These are phyloP conservation scores for Medicago lupulina DNA, from an alignment of 306 rosid genomes.

Conservation along the genomic window DNA sequence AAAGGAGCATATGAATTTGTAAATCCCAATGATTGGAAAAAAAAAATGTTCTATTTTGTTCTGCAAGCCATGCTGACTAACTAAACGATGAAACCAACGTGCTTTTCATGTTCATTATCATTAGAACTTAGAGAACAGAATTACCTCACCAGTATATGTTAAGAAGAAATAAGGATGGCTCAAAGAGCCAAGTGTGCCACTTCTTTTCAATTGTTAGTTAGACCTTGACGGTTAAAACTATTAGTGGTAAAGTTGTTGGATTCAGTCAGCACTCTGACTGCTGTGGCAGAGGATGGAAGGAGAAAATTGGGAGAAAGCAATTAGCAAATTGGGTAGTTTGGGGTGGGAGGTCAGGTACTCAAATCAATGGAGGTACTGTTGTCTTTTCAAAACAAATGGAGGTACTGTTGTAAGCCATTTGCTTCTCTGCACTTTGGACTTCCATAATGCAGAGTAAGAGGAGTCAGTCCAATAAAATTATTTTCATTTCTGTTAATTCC, in stretches of 20 bases:
- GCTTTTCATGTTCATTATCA: constrained; percentile 7
- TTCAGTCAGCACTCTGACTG: constrained; percentile 4
- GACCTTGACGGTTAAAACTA: not conserved
- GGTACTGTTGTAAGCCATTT: constrained; percentile 11
- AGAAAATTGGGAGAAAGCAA: constrained; percentile 1
- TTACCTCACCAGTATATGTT: not conserved
- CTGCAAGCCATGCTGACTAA: constrained; percentile 10
- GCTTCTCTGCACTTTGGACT: constrained; percentile 10
- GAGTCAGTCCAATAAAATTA: not conserved
- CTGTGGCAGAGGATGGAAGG: constrained; percentile 14
- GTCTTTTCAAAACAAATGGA: too few species aligned
- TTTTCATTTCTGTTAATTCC: not conserved
- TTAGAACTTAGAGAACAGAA: constrained; percentile 9
- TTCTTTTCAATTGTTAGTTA: constrained; percentile 2
- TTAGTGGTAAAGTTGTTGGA: not conserved
- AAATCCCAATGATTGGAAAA: constrained; percentile 6
- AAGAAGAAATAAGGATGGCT: constrained; percentile 7
- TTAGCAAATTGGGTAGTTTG: not conserved
- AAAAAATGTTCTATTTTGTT: not conserved
- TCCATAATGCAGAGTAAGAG: constrained; percentile 7
- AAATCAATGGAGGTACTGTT: constrained; percentile 20
- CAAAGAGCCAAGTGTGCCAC: not conserved
- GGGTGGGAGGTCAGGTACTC: constrained; percentile 16
- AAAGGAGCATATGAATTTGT: constrained; percentile 3
- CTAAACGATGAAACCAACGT: not conserved